Base-by-base conservation (phyloP, 352 stramenopile species). In the Phytopythium oedochilum region DNA sequence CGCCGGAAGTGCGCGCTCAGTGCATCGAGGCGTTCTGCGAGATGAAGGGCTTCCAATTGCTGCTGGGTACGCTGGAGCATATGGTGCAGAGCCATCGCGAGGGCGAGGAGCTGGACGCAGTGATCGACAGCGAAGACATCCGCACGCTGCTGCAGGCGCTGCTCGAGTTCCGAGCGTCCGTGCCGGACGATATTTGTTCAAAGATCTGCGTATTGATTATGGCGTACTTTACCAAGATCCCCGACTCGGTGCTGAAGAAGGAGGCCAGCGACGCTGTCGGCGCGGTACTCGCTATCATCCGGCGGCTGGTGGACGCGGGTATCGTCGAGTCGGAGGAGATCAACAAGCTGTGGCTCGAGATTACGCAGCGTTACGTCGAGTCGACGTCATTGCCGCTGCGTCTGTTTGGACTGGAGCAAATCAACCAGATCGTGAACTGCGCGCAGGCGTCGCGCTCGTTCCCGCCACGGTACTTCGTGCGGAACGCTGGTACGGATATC, bases 381-480 rank as follows among this genome's bases (percentile, higher is more conserved):
- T 98, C 89, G 28, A 82, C 89, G 26, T 97, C 86, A 14, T 66
- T 98, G 20, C 94, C 94, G 6, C 61, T 98, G 15, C 92, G 94
- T 35, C 73, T 99, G 10, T 98, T 98, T 61, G 96, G 92, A 8
- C 92, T 97, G 70, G 92, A 98, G 53, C 86, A 98, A 64, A 83
- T 99, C 35, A 91, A 85, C 58, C 84, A 97, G 40, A 83, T 99
- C 25, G 89, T 98, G 26, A 88, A 91, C 54, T 89, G 79, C 35
- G 83, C 83, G n/a, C 74, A 75, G 29, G 71, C 84, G 25, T 88
- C 91, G 34, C 73, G 77, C 32, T 83, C 96, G 9, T 95, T 96
- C 26, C 94, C 96, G 1, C 67, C 78, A 20, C 74, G 70, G 14
- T 98, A 96, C 59, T 64, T 91, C 15, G 92, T 98, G 6, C 76